Base-by-base conservation (phyloP, 1,284 basidiomycete genomes). In the Leccinum fuscescens region DNA sequence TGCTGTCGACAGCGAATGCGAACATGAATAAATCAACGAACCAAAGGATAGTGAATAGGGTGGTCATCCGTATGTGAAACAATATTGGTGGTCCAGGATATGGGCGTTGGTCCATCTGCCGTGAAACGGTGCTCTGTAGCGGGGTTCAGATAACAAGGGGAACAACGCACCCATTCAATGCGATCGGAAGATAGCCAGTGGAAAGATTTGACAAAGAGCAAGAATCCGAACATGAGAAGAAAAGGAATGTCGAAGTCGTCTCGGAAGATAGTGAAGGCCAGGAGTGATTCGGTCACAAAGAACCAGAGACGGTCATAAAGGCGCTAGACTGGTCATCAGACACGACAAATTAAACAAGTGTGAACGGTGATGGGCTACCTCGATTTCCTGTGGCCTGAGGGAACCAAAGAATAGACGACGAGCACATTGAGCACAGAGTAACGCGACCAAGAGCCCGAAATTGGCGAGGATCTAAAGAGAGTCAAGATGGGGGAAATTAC, bases 231-330 rank as follows among this genome's bases (percentile, higher is more conserved):
- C 84, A 98, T 92, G 65, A 96, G 78, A 39, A 90, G 90, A 72
- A 98, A 98, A 1, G 89, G 86, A n/a, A 90, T 85, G 74, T 97
- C 92, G 74, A 95, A 94, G 74, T 94, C 92, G 74, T 95, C 92
- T 60, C 95, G 84, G 78, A 99, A 99, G 68, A 98, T 98, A 31
- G 96, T 96, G 72, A 98, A 91, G 3, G 96, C 96, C 53, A 99
- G 80, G 44, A 99, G 81, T 6, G 93, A 96, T 74, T 99, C 96
- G 1, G 96, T 98, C 58, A 98, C 86, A 75, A 97, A 97, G 79
- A 96, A 96, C 96, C 97, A 98, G 49, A 94, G 83, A 63, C 93
- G 84, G 72, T 99, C 96, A 75, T 97, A 97, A 1, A 99, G 81
- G 51, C 96, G 90, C 93, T 96, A 71, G 3, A 58, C 39, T 9